Percentiles rank a stretch among this genome's conserved stretches.
Conservation (phyloP, 805 yeast species). For the Candida insectalens region DNA sequence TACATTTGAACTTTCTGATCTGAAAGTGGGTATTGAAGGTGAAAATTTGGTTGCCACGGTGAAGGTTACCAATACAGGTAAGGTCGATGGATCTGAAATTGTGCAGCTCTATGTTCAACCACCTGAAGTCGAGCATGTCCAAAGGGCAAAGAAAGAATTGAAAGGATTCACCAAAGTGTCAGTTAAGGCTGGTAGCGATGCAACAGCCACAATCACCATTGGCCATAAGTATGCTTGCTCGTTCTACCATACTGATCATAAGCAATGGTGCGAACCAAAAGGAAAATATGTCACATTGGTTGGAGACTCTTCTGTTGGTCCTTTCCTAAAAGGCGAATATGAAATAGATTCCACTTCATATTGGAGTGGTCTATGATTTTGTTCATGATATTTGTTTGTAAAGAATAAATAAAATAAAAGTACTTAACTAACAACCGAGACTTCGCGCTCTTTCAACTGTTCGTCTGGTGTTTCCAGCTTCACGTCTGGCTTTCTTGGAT, state of each 20-base stretch:
- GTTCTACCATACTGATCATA: slow-evolving; percentile 38
- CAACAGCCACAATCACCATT: slow-evolving; percentile 27
- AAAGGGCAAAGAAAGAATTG: slow-evolving; percentile 49
- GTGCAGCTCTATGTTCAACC: slow-evolving; percentile 38
- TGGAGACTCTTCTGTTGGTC: no score
- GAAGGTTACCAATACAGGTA: slow-evolving; percentile 35
- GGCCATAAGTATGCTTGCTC: slow-evolving; percentile 43
- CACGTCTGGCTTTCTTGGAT: no score
- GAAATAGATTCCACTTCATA: no score
- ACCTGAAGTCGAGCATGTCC: slow-evolving; percentile 17
- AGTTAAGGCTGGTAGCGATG: slow-evolving; percentile 34
- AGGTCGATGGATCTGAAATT: slow-evolving; percentile 38
- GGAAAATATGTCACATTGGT: slow-evolving; percentile 41
- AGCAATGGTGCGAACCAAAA: slow-evolving; percentile 41
- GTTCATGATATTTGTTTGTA: no score
- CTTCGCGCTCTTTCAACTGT: no score
- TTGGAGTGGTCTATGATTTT: no score
- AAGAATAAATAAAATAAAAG: no score
- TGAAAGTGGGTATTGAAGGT: slow-evolving; percentile 23
- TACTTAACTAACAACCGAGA: no score
- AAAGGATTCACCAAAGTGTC: slow-evolving; percentile 45
- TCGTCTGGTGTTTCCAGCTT: no score
- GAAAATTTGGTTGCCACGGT: slow-evolving; percentile 23
- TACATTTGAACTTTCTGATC: slow-evolving; percentile 31
- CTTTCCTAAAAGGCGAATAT: no score